Percentiles rank a stretch among this genome's conserved stretches.
Evolutionary conservation across 441 rosid genomes (phyloP).

Genomic region (Syzygium syzygioides): DNA sequence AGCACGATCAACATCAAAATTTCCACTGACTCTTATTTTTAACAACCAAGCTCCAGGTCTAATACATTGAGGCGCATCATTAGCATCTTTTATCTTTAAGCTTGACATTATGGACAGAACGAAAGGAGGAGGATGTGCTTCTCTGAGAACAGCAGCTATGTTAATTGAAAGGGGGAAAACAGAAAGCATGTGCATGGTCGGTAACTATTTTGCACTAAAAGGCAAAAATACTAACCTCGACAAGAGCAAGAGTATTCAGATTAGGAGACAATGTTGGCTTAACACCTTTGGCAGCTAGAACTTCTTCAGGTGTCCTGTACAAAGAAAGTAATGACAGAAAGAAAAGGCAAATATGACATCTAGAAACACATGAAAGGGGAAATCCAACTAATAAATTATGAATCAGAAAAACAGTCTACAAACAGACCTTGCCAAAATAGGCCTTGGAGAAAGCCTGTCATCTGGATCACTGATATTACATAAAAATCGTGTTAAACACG

Average conservation of each 20-base stretch:
- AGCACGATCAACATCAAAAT: background rate
- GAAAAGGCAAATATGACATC: background rate
- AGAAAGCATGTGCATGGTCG: background rate
- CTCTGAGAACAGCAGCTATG: background rate
- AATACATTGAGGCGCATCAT: background rate
- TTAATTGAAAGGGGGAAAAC: background rate
- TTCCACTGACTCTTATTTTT: background rate
- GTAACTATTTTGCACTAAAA: background rate
- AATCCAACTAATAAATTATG: background rate
- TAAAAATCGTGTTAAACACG: background rate
- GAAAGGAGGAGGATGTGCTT: background rate
- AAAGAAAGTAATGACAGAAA: slow-evolving; percentile 1
- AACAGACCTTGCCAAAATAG: slow-evolving; percentile 79
- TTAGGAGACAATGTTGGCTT: slow-evolving; percentile 93
- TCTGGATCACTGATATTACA: slow-evolving; percentile 63
- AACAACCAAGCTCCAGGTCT: background rate
- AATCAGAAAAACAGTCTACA: background rate
- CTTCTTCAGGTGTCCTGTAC: slow-evolving; percentile 84
- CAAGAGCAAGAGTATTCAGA: slow-evolving; percentile 76
- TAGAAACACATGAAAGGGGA: background rate
- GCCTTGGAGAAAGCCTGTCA: slow-evolving; percentile 86
- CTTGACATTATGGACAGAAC: background rate
- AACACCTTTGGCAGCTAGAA: slow-evolving; percentile 94
- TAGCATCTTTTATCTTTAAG: background rate
- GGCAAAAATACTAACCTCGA: slow-evolving; percentile 47